Base-by-base conservation (phyloP, 2,329 filamentous ascomycete genomes). In the Emergomyces pasteurianus region DNA sequence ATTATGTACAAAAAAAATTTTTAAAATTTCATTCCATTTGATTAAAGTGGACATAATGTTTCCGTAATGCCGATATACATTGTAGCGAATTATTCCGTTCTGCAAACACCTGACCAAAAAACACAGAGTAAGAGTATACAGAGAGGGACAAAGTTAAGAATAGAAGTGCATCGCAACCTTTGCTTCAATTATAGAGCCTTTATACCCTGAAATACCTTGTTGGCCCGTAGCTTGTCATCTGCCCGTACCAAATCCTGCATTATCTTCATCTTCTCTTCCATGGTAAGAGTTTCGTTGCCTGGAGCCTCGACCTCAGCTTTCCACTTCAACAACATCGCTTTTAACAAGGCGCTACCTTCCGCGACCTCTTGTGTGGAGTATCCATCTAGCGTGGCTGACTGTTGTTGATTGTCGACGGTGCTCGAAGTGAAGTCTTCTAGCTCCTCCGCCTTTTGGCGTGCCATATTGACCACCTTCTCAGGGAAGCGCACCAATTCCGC, bases 401-500 rank as follows among this genome's bases (percentile, higher is more conserved):
- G 77, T 50, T 82, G 74, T 8, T 80, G 78, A 7, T 80, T 68
- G 0, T 75, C 68, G 0, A 68, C 59, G 54, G 67, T 65, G 0
- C 71, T 70, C 12, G 74, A 70, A 0, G 74, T 75, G 59, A 99
- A 99, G 73, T 99, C 94, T 73, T 99, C 94, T 42, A 99, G 81
- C 79, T 99, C 95, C 73, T 97, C 94, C 0, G 94, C 94, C 78
- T 99, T 99, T 67, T 94, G 85, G 77, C 95, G 95, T n/a, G 94
- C 94, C 95, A 99, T 99, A 65, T 91, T 90, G 63, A 99, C 89
- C 18, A 99, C 95, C 77, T 99, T 99, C 67, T 90, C 87, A 0
- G 94, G 94, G 77, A 99, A 99, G 52, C 92, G 86, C 23, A 99
- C 94, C 6, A 99, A 83, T 77, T 99, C 94, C 0, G 94, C 94